These are phyloP conservation scores for Daldinia decipiens DNA, from an alignment of 495 filamentous ascomycete genomes.

Conservation along the genomic window DNA sequence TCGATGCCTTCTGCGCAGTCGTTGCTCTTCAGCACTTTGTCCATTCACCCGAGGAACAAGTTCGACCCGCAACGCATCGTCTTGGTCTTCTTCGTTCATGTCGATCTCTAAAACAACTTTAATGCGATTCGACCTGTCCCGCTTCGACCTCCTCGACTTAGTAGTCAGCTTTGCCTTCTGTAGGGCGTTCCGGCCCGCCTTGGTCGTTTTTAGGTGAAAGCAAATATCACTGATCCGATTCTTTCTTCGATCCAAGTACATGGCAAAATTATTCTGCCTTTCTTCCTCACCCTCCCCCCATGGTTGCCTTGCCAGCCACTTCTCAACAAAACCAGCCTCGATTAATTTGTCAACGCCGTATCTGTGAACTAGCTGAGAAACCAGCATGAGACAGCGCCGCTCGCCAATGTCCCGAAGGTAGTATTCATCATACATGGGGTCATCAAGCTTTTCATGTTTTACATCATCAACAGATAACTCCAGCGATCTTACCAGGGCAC, in stretches of 20 bases:
- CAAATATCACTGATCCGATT: slow-evolving; percentile 61
- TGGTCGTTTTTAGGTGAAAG: slow-evolving; percentile 49
- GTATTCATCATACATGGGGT: slow-evolving; percentile 62
- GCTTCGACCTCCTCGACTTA: slow-evolving; percentile 33
- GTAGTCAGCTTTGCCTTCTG: slow-evolving; percentile 52
- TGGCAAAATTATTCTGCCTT: slow-evolving; percentile 56
- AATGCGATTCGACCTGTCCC: slow-evolving; percentile 41
- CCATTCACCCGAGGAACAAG: slow-evolving; percentile 55
- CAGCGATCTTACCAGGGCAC: slow-evolving; percentile 63
- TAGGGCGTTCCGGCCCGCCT: slow-evolving; percentile 55
- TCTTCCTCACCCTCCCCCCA: slow-evolving; percentile 60
- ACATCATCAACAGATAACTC: slow-evolving; percentile 60
- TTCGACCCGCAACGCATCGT: slow-evolving; percentile 36
- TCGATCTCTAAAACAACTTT: slow-evolving; percentile 51
- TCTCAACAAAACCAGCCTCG: slow-evolving; percentile 62
- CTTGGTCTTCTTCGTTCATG: slow-evolving; percentile 47
- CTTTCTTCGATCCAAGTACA: slow-evolving; percentile 53
- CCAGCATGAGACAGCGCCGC: slow-evolving; percentile 60
- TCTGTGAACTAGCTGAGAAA: slow-evolving; percentile 56
- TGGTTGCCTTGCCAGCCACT: slow-evolving; percentile 65
- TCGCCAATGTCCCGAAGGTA: slow-evolving; percentile 62
- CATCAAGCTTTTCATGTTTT: slow-evolving; percentile 59
- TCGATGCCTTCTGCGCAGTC: slow-evolving; percentile 63
- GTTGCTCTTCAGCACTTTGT: slow-evolving; percentile 61
- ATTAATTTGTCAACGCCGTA: slow-evolving; percentile 56